Percentiles rank a stretch among this genome's conserved stretches.
phyloP scores from a whole-genome alignment of 257 asterid species.

The Craterostigma plantagineum region DNA sequence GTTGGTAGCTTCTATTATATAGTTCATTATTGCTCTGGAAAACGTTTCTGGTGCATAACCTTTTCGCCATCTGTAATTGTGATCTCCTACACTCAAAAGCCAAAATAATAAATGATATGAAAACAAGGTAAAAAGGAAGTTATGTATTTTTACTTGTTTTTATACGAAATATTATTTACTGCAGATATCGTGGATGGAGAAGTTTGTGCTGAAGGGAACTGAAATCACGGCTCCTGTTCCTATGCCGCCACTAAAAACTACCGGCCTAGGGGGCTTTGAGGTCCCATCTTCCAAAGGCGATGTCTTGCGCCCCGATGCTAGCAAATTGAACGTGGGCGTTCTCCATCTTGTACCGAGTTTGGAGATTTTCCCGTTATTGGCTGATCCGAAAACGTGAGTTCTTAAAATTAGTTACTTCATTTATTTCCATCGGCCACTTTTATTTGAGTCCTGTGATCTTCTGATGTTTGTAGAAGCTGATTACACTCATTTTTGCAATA shows the following conservation, averaged over 20 bases:
- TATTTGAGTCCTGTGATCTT: too few species aligned
- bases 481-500: too few species aligned
- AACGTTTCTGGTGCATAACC: too few species aligned
- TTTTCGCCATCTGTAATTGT: too few species aligned
- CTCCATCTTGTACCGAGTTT: slow-evolving; percentile 93
- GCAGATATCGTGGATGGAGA: slow-evolving; percentile 99
- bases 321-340: slow-evolving; percentile 91
- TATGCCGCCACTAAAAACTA: slow-evolving; percentile 72
- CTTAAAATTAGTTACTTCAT: neutral
- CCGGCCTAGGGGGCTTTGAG: slow-evolving; percentile 99
- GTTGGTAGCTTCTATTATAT: too few species aligned
- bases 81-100: too few species aligned
- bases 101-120: too few species aligned
- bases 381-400: slow-evolving; percentile 71
- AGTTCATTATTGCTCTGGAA: too few species aligned
- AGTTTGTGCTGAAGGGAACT: slow-evolving; percentile 83
- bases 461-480: too few species aligned
- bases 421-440: too few species aligned
- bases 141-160: too few species aligned
- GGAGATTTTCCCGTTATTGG: slow-evolving; percentile 87
- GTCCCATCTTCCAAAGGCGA: slow-evolving; percentile 95
- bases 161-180: slow-evolving; percentile 4
- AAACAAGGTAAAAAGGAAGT: too few species aligned
- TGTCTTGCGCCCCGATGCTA: slow-evolving; percentile 78
- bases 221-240: slow-evolving; percentile 99